Evolutionary conservation across 768 basidiomycete genomes (phyloP).

Genomic region (Lactarius evosmus): DNA sequence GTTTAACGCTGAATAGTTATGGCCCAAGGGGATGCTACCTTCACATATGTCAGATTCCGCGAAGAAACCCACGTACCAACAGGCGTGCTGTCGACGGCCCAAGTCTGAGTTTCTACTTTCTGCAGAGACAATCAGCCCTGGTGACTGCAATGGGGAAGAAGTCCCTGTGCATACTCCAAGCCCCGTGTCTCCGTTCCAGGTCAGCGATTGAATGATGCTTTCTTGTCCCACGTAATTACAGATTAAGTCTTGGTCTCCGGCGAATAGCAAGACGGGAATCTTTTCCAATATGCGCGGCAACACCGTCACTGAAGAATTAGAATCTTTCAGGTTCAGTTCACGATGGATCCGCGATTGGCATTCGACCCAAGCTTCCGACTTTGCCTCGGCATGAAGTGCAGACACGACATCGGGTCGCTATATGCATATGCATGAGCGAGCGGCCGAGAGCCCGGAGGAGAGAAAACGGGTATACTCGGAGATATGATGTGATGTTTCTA

Average conservation of each 20-base stretch:
- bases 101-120: slow-evolving; percentile 67
- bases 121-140: slow-evolving; percentile 31
- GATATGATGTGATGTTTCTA: slow-evolving; percentile 65
- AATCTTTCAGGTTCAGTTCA: slow-evolving; percentile 53
- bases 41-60: slow-evolving; percentile 89
- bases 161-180: slow-evolving; percentile 60
- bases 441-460: not conserved
- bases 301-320: slow-evolving; percentile 69
- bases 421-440: slow-evolving; percentile 7
- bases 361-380: slow-evolving; percentile 84
- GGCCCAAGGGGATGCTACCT: slow-evolving; percentile 45
- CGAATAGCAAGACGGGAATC: slow-evolving; percentile 87
- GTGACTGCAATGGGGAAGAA: not conserved
- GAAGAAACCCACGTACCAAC: slow-evolving; percentile 92
- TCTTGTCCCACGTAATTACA: slow-evolving; percentile 95
- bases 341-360: slow-evolving; percentile 66
- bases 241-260: slow-evolving; percentile 93
- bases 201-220: slow-evolving; percentile 73
- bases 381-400: slow-evolving; percentile 78
- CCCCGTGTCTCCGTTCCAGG: slow-evolving; percentile 83
- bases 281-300: slow-evolving; percentile 74
- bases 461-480: slow-evolving; percentile 56
- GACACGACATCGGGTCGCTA: slow-evolving; percentile 77
- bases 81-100: slow-evolving; percentile 68
- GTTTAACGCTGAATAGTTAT: not conserved